Base-by-base conservation (phyloP, 2,329 filamentous ascomycete species). In the Thelonectria blattea region DNA sequence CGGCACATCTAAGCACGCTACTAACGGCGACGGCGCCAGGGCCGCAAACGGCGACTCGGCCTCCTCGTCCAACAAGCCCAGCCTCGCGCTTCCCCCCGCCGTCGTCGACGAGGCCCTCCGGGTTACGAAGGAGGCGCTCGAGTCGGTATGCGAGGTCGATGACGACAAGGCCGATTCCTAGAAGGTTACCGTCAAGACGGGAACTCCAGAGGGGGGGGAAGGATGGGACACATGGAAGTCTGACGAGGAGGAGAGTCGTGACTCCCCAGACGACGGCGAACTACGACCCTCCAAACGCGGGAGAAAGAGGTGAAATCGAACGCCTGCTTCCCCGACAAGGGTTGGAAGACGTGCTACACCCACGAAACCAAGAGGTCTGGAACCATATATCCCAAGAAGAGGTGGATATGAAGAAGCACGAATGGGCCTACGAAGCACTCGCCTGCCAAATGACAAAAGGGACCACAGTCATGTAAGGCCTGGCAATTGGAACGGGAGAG, bases 61-160 rank as follows among this genome's bases (percentile, higher is more conserved):
- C 20, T 18, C 39, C 10, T 45, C 30, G n/a, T n/a, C n/a, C n/a
- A n/a, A n/a, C 34, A 72, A 72, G 24, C 52, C 63, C 17, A 80
- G 73, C 65, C 79, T 89, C 14, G 87, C 86, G 32, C 73, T 90
- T 43, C 87, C 88, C 12, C 79, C 82, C 56, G 71, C 78, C 2
- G 85, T 88, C n/a, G 75, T 89, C 14, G 84, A 88, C 24, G 85
- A 90, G 65, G 85, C 86, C 5, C 76, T 89, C n/a, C 81, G 81
- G 64, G 78, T 85, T 32, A 86, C 86, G 27, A 79, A 82, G 59
- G 85, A 88, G 67, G 82, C 82, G 63, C 76, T 89, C 43, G 85
- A 88, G 63, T 72, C 76, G 39, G 78, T 86, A 20, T 77, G 74
- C 62, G 77, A 78, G 48, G 70, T 78, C 37, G 75, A 76, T 17